Conservation (phyloP, 768 basidiomycete genomes). For the Leccinum olivaceopallidum region DNA sequence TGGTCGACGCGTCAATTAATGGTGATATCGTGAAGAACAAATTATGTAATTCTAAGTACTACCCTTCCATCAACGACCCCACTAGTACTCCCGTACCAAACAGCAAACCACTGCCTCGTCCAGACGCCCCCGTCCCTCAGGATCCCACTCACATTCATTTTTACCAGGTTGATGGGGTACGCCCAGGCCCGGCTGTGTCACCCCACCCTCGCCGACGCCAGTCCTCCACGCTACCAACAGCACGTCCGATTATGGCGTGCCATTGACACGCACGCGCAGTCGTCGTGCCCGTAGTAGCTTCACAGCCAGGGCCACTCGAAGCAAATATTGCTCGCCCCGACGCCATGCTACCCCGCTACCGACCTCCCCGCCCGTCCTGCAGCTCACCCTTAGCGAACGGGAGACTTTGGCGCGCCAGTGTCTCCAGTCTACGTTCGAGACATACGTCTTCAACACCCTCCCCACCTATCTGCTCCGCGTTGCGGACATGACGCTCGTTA, state of each 20-base stretch:
- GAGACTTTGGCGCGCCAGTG: conserved; percentile 22
- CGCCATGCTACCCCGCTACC: conserved; percentile 19
- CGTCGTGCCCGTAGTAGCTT: conserved; percentile 24
- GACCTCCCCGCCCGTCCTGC: conserved; percentile 13
- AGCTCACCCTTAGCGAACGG: conserved; percentile 25
- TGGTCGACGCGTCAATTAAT: too few relatives aligned
- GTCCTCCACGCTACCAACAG: conserved; percentile 21
- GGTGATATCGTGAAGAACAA: too few relatives aligned
- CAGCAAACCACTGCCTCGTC: too few relatives aligned
- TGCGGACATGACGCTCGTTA: conserved; percentile 22
- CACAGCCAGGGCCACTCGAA: conserved; percentile 11
- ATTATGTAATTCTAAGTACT: too few relatives aligned
- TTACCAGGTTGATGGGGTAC: too few relatives aligned
- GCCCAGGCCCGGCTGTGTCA: too few relatives aligned
- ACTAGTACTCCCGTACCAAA: too few relatives aligned
- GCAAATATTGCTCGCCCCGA: conserved; percentile 24
- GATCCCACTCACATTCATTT: too few relatives aligned
- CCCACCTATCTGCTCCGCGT: conserved; percentile 26
- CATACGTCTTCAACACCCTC: conserved; percentile 26
- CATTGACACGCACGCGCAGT: conserved; percentile 11
- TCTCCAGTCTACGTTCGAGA: conserved; percentile 24
- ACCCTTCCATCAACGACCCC: too few relatives aligned
- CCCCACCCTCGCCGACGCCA: too few relatives aligned
- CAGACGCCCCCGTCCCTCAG: too few relatives aligned
- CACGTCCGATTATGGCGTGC: conserved; percentile 18